Percentiles rank a stretch among this genome's conserved stretches.
phyloP scores from a whole-genome alignment of 1,139 yeast genomes.

The Suhomyces terraborum region DNA sequence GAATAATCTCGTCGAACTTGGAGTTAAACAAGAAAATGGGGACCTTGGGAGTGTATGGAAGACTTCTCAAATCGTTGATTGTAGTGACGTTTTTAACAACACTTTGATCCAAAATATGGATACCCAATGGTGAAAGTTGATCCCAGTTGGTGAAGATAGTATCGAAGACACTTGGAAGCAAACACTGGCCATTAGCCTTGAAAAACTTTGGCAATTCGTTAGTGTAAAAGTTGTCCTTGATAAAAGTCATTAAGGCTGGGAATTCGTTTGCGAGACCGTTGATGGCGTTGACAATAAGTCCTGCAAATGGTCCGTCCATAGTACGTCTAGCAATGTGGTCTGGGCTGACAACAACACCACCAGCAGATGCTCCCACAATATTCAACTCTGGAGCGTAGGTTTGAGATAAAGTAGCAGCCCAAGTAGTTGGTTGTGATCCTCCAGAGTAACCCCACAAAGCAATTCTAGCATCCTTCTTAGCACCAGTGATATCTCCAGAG shows the following conservation, averaged over 20 bases:
- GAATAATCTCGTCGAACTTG: slow-evolving; percentile 26
- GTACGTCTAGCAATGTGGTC: slow-evolving; percentile 22
- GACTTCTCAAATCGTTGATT: slow-evolving; percentile 1
- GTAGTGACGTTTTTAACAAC: slow-evolving; percentile 5
- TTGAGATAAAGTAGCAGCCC: slow-evolving; percentile 40
- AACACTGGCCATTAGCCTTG: slow-evolving; percentile 1
- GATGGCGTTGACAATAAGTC: slow-evolving; percentile 29
- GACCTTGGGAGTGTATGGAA: slow-evolving; percentile 25
- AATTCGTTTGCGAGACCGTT: slow-evolving; percentile 32
- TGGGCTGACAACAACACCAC: slow-evolving; percentile 34
- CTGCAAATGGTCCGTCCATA: slow-evolving; percentile 31
- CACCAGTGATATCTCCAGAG: slow-evolving; percentile 26
- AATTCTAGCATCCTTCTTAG: slow-evolving; percentile 25
- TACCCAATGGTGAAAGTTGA: slow-evolving; percentile 1
- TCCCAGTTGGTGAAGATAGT: not conserved
- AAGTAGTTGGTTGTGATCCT: slow-evolving; percentile 36
- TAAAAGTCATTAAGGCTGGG: slow-evolving; percentile 18
- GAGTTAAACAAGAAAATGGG: slow-evolving; percentile 42
- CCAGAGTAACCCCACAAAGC: slow-evolving; percentile 43
- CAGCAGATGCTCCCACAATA: slow-evolving; percentile 34
- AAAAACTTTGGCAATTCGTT: not conserved
- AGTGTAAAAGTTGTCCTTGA: slow-evolving; percentile 4
- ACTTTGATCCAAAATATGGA: not conserved
- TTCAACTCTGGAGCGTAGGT: slow-evolving; percentile 36
- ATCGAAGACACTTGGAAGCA: not conserved